A percentile compares a stretch with the other conserved stretches of the same genome.
These are phyloP conservation scores for Xylaria curta DNA, from an alignment of 495 filamentous ascomycete genomes.

Conservation along the genomic window DNA sequence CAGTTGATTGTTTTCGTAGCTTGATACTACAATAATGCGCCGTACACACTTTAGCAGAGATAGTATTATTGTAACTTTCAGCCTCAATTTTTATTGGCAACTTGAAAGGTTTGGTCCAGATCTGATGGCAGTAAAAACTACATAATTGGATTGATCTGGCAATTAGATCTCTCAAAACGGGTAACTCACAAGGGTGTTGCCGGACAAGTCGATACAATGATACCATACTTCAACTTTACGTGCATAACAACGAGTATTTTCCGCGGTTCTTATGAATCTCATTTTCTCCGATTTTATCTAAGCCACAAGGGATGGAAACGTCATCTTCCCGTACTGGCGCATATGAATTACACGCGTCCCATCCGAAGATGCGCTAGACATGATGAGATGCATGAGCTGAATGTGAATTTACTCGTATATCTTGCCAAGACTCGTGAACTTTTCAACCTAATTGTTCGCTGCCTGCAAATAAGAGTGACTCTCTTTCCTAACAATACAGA, in stretches of 20 bases:
- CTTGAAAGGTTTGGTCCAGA: background rate
- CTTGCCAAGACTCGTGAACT: background rate
- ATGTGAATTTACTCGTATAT: constrained; percentile 2
- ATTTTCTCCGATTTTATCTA: background rate
- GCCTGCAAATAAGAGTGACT: background rate
- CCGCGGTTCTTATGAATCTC: background rate
- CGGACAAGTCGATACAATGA: background rate
- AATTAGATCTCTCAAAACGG: background rate
- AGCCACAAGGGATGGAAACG: background rate
- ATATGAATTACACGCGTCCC: background rate
- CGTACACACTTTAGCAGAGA: no score
- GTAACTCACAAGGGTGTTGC: background rate
- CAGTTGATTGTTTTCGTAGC: background rate
- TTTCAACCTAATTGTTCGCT: background rate
- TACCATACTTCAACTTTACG: background rate
- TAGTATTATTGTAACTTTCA: no score
- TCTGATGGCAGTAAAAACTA: background rate
- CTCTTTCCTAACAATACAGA: background rate
- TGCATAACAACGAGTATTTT: background rate
- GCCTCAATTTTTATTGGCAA: no score
- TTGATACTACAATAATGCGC: background rate
- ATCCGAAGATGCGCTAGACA: background rate
- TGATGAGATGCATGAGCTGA: background rate
- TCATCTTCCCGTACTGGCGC: background rate
- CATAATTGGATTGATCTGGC: background rate